Conservation (phyloP, 2,329 filamentous ascomycete genomes). For the Aspergillus eucalypticola region DNA sequence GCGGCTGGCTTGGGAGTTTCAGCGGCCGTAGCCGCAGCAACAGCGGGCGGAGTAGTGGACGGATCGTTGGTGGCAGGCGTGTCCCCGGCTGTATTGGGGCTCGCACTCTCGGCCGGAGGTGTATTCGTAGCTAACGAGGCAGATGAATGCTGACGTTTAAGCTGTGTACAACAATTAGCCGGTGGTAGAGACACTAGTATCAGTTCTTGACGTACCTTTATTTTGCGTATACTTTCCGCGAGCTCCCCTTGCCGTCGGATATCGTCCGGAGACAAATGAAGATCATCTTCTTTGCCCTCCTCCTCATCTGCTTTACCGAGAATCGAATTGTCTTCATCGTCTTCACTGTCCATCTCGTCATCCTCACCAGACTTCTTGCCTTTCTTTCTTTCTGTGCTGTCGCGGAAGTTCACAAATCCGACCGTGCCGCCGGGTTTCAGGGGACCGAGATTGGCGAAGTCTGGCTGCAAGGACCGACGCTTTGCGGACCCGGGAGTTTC, state of each 20-base stretch:
- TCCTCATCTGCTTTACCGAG: constrained; percentile 65
- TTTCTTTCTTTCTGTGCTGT: constrained; percentile 64
- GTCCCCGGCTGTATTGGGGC: constrained; percentile 39
- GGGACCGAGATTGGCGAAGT: constrained; percentile 81
- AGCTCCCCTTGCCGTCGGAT: constrained; percentile 61
- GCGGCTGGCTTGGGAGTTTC: constrained; percentile 25
- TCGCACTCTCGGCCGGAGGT: constrained; percentile 34
- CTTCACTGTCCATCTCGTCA: constrained; percentile 73
- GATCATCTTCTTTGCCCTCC: constrained; percentile 51
- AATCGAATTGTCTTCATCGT: constrained; percentile 66
- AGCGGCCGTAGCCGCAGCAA: constrained; percentile 18
- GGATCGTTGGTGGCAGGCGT: constrained; percentile 36
- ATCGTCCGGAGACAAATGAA: constrained; percentile 61
- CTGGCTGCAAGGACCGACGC: constrained; percentile 76
- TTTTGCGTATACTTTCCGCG: constrained; percentile 65
- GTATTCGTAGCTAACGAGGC: constrained; percentile 51
- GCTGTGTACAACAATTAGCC: constrained; percentile 43
- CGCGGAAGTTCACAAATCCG: constrained; percentile 85
- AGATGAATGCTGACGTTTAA: constrained; percentile 67
- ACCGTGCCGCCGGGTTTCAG: constrained; percentile 85
- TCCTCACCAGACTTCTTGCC: constrained; percentile 53
- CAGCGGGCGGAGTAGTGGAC: constrained; percentile 40
- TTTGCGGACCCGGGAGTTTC: constrained; percentile 65
- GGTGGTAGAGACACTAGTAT: neutral
- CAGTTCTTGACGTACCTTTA: constrained; percentile 54